Evolutionary conservation across 805 yeast genomes (phyloP), one percentile per base, ranked within the genome.

Genomic region (Metschnikowia borealis): DNA sequence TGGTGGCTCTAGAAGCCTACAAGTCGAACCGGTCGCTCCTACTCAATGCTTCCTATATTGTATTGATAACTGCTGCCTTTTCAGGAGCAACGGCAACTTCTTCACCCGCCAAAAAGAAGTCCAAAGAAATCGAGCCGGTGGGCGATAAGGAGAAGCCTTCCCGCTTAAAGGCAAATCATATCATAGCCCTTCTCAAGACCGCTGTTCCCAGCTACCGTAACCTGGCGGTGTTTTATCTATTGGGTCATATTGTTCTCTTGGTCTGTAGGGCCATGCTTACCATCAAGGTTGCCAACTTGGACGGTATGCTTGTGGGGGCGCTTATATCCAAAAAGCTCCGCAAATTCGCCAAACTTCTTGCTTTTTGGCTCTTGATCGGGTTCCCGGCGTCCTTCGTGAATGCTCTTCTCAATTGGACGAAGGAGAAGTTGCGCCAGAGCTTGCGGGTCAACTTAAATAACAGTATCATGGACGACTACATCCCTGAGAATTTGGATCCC

Each of bases 351-450:
- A 77, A 78, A 52, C 77, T 85, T 29, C 66, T 90, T 49, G 72
- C 79, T 2, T 74, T 80, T 60, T 91, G 97, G 97, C 80, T 91
- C 84, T 59, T 81, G 14, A 73, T 91, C 13, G 96, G 97, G 10
- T 64, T 89, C 8, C 98, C 98, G 0, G 94, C 96, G 1, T 80
- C 96, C 2, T 62, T 87, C 31, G 84, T 87, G 8, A 89, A 90
- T 60, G 81, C 96, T 0, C 65, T 87, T 48, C 75, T 90, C 47
- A 72, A 75, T 14, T 85, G 81, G 70, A 76, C 84, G 2, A 83
- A 83, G 40, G 78, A 75, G 52, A 72, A 80, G 46, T 71, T 86
- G 51, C 73, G 88, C 1, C 75, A 80, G 50, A 63, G 77, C 33
- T 78, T 89, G 56, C 78, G 96, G 56, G 67, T 74, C 37, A 81